Percentiles rank a stretch among this genome's conserved stretches.
Evolutionary conservation across 2,329 filamentous ascomycete species (phyloP).

Genomic region (Exophiala sideris): DNA sequence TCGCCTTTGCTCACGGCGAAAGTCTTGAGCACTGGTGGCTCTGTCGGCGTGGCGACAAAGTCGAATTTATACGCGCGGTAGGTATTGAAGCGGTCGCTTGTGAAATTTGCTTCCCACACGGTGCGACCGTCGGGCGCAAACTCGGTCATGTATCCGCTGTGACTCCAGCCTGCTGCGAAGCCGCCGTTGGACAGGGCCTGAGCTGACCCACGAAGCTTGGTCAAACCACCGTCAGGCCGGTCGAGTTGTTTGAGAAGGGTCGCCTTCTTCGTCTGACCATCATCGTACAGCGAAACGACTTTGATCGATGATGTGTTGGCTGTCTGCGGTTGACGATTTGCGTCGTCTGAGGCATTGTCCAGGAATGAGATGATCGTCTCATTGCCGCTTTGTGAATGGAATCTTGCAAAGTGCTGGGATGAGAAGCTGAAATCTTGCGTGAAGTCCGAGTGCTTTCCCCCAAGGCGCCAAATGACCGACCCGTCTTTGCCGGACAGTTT

Average conservation of each 20-base stretch:
- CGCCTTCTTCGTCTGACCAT: background rate
- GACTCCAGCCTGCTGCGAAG: background rate
- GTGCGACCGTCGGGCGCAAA: background rate
- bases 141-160: background rate
- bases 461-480: background rate
- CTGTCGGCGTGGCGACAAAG: background rate
- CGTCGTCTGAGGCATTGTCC: background rate
- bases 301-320: background rate
- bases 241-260: background rate
- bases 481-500: background rate
- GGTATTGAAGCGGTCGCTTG: background rate
- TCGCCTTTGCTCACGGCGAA: background rate
- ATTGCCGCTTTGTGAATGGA: background rate
- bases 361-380: background rate
- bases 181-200: background rate
- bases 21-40: background rate
- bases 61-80: background rate
- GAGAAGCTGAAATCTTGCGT: background rate
- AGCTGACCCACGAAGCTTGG: background rate
- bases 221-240: background rate
- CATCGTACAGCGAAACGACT: background rate
- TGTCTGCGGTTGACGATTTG: background rate
- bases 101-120: background rate
- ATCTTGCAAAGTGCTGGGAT: background rate
- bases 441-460: background rate